Evolutionary conservation across 768 basidiomycete genomes (phyloP).

Genomic region (Boletus huronensis): DNA sequence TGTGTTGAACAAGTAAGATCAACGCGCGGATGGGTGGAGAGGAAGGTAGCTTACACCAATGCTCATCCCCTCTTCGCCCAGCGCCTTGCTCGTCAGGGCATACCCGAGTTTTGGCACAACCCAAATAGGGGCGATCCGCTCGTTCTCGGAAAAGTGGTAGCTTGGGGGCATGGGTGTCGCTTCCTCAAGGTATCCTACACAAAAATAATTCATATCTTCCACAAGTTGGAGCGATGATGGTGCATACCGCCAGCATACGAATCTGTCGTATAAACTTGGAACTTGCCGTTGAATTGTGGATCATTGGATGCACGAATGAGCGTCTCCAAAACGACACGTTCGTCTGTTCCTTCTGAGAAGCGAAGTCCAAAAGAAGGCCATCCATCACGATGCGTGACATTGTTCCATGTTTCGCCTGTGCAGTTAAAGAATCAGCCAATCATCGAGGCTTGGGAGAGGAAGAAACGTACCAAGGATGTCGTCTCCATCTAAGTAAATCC

Average conservation of each 20-base stretch:
- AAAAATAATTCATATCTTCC: not conserved
- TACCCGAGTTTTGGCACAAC: constrained; percentile 80
- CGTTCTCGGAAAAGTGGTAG: constrained; percentile 69
- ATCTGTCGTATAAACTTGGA: constrained; percentile 49
- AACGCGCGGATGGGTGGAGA: not conserved
- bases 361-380: constrained; percentile 90
- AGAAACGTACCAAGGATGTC: constrained; percentile 26
- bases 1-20: constrained; percentile 27
- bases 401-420: constrained; percentile 25
- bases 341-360: constrained; percentile 59
- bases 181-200: constrained; percentile 12
- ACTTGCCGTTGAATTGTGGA: constrained; percentile 45
- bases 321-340: constrained; percentile 49
- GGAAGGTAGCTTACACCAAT: constrained; percentile 62
- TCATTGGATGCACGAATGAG: constrained; percentile 50
- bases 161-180: constrained; percentile 60
- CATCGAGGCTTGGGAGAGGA: not conserved
- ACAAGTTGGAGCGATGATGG: not conserved
- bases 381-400: constrained; percentile 62
- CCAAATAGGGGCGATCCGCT: constrained; percentile 87
- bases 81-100: constrained; percentile 63
- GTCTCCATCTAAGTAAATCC: constrained; percentile 67
- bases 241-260: constrained; percentile 22
- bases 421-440: not conserved
- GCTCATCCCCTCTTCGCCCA: constrained; percentile 58